Base-by-base conservation (phyloP, 352 stramenopile species). In the Phytophthora meadii region DNA sequence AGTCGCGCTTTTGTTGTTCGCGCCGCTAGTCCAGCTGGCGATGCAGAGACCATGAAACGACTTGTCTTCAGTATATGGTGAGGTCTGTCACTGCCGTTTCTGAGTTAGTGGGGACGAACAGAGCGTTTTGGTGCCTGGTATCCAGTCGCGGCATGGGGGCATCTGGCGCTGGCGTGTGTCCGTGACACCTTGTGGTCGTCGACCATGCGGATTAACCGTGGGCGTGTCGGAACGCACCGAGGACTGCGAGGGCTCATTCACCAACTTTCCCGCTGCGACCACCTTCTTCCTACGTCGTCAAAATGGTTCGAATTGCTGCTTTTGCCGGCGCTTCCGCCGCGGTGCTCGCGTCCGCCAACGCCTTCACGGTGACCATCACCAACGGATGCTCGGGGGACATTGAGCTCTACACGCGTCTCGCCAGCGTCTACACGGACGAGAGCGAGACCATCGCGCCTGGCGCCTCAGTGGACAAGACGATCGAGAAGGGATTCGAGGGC, bases 401-500 rank as follows among this genome's bases (percentile, higher is more conserved):
- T 28, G 79, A 90, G n/a, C 56, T 92, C 17, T 79, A 81, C 68
- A 77, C 78, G 54, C 79, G 79, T 24, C 61, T 79, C n/a, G 79
- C 73, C 40, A 74, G 68, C 65, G 65, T 79, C 55, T 84, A 78
- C 68, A 85, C 64, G 30, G 79, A 89, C 60, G 55, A 68, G 44
- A 69, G 67, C 53, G 65, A 85, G 25, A 54, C 61, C 15, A 76
- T 90, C 50, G 55, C 71, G 4, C n/a, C 63, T 22, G 79, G 83
- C 24, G 74, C 41, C 2, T 86, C 79, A 10, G 41, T 65, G 10
- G 46, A 63, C 41, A 76, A 77, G 51, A 67, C 70, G 19, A 79
- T 90, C 47, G 69, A 56, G 27, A 89, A 89, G 65, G 80, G 72
- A 68, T 90, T 75, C 57, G 77, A 92, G 65, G 81, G 83, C 49